Base-by-base conservation (phyloP, 768 basidiomycete species). In the Amanita brunnescens region DNA sequence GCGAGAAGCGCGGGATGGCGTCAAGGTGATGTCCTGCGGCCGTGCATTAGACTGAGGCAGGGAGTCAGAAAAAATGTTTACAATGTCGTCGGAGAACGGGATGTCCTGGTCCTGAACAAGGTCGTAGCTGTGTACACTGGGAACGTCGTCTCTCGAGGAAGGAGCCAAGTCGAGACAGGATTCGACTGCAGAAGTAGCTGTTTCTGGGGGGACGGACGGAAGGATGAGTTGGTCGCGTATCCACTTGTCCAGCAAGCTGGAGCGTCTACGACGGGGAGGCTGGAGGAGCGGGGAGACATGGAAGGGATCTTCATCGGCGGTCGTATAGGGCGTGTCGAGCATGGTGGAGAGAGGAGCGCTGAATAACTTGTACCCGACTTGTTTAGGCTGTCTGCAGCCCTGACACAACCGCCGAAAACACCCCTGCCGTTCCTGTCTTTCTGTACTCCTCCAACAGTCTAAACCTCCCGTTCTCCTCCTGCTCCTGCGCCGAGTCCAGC, bases 401-500 rank as follows among this genome's bases (percentile, higher is more conserved):
- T 32, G 47, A 55, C 32, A 76, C 70, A 51, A 95, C 85, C 12
- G 61, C 66, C 57, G 68, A 62, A 67, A 95, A 92, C 18, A 92
- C 62, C 62, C 73, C 76, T 37, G 79, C 78, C 2, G 89, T 86
- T 10, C 81, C 67, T 26, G 92, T 95, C 58, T 65, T 66, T 59
- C 70, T 57, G 64, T 95, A 95, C 57, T 73, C 69, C 51, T 71
- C 66, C 51, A 88, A 64, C 52, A 93, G 66, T 13, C 63, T 69
- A 60, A 81, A 83, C 52, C 67, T 64, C 39, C 58, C 59, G 34
- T 54, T 57, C 52, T 59, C 61, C 33, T 56, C 57, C 41, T 55
- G 61, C 21, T 59, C 62, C 18, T 58, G 72, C 33, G 76, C 81
- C 3, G 79, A 84, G 60, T 98, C 95, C 55, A 99, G 68, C 48